A percentile compares a stretch with the other conserved stretches of the same genome.
These are phyloP conservation scores for Colletotrichum lini DNA, from an alignment of 2,329 filamentous ascomycete genomes.

Conservation along the genomic window DNA sequence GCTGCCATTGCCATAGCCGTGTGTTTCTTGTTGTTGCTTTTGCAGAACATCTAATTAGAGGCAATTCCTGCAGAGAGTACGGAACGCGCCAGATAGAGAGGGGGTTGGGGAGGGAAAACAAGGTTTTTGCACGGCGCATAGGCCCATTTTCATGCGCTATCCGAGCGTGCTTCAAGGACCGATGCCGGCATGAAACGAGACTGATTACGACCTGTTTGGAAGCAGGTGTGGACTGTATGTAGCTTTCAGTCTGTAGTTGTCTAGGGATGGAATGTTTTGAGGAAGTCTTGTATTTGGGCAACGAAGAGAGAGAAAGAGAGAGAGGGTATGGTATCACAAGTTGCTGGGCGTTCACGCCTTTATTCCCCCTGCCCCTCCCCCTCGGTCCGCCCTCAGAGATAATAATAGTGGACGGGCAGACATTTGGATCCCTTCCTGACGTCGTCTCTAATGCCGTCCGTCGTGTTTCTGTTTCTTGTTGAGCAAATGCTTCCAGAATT, in stretches of 20 bases:
- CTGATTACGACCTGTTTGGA: too few relatives aligned
- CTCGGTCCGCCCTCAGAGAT: too few relatives aligned
- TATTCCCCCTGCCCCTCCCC: too few relatives aligned
- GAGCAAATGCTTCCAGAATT: not conserved
- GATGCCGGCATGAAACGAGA: slow-evolving; percentile 19
- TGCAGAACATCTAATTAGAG: too few relatives aligned
- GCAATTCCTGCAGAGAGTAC: too few relatives aligned
- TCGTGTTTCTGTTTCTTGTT: too few relatives aligned
- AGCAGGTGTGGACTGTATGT: too few relatives aligned
- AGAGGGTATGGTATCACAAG: slow-evolving; percentile 33
- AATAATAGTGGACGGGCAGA: not conserved
- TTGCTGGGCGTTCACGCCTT: not conserved
- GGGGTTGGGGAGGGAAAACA: not conserved
- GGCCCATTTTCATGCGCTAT: slow-evolving; percentile 20
- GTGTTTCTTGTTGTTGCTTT: not conserved
- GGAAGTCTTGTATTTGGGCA: not conserved
- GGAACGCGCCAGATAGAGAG: too few relatives aligned
- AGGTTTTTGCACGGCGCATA: slow-evolving; percentile 8
- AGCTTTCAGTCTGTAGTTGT: too few relatives aligned
- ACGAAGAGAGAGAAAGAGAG: too few relatives aligned
- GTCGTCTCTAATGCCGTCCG: not conserved
- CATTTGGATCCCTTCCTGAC: slow-evolving; percentile 1
- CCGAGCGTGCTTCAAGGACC: slow-evolving; percentile 2
- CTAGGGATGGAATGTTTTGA: not conserved
- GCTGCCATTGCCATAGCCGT: too few relatives aligned